Evolutionary conservation across 2,329 filamentous ascomycete genomes (phyloP), one percentile per base, ranked within the genome.

Genomic region (Xylariaceae sp.): DNA sequence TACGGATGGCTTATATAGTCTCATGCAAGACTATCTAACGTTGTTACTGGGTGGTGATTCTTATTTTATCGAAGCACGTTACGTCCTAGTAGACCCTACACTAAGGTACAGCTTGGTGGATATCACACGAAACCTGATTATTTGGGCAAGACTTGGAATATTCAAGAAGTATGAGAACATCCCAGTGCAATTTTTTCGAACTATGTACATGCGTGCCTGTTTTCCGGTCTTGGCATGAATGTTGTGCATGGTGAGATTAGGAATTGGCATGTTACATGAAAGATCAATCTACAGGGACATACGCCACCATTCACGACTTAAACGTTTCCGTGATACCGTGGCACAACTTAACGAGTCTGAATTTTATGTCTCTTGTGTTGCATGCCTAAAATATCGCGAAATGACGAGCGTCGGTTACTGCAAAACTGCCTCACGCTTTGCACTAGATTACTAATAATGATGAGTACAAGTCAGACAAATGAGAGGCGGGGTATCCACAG

Each of bases 181-280:
- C 29, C 17, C 23, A 8, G 11, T 24, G 19, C 6, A 19, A 17
- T 28, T 4, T 14, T 29, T 39, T 31, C n/a, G n/a, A n/a, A n/a
- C n/a, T 28, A 14, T 49, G 3, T 39, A n/a, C 19, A 36, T 23
- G 4, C 34, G 21, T 23, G 28, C 24, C 23, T 17, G 39, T n/a
- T 41, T n/a, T 52, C 17, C 34, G n/a, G 9, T 43, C 36, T 45
- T 53, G 48, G 33, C 47, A 33, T 46, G 40, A 21, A 29, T 21
- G 8, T 34, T 33, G 39, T 55, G 41, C 47, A 52, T 45, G 24
- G 43, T 24, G 36, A 47, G 40, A 36, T 40, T 45, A 21, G n/a
- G 19, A 46, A 29, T 21, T 47, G 48, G 52, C 53, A 41, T 45
- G 47, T 52, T 45, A 43, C 36, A 43, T 46, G 29, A 14, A 16